Evolutionary conservation across 2,329 filamentous ascomycete genomes (phyloP), one percentile per base, ranked within the genome.

Genomic region (Paecilomyces dactylethromorphus): DNA sequence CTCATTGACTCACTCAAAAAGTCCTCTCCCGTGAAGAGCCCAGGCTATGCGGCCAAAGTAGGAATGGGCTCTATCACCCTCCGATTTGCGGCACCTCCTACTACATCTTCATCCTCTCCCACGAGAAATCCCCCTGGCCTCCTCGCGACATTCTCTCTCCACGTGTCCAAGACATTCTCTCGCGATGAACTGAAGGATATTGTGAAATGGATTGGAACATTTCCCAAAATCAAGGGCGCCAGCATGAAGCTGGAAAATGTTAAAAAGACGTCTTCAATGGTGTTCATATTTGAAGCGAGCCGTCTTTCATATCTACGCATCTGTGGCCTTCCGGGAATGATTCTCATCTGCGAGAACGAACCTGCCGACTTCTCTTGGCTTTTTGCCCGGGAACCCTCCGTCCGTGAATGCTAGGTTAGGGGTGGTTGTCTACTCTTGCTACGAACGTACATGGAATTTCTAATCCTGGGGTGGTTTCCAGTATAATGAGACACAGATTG

Each of bases 331-430:
- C 56, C 56, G 21, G 56, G 49, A 11, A 50, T 58, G 5, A 39
- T 22, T 58, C 26, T 58, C 18, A 58, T 58, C 13, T 58, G 56
- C 29, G 56, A 54, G 49, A 54, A 58, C 58, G 50, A 56, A 54
- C 29, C 56, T 59, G 31, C 31, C 31, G 31, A 32, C 31, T 32
- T 32, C 31, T 32, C 31, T 32, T 32, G 31, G 31, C 13, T 57
- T 57, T 52, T 64, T 68, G n/a, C 60, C 56, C 49, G 64, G 31
- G 31, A 32, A 32, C 55, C 57, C 39, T 53, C 59, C 53, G 58
- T 60, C 8, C 56, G n/a, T n/a, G 49, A 15, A 62, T 32, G 31
- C 31, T 11, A 32, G 11, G 6, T 32, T 11, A 6, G 6, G 31
- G 31, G 31, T n/a, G n/a, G n/a, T n/a, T 6, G 2, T 32, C 31